Evolutionary conservation across 1,284 basidiomycete species (phyloP), one percentile per base, ranked within the genome.

Genomic region (Boletus sp.): DNA sequence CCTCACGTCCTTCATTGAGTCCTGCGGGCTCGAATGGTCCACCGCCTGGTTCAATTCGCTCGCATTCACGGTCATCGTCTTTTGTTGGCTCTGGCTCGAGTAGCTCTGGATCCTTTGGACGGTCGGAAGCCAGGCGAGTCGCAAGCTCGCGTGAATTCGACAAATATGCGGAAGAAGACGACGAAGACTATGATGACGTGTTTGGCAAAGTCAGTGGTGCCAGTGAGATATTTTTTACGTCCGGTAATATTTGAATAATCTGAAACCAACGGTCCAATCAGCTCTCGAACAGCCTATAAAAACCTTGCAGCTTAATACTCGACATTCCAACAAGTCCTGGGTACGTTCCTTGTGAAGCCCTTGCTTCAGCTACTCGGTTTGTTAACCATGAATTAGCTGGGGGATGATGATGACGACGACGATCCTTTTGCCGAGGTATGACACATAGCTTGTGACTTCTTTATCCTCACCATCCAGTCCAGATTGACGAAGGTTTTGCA

Each of bases 401-500:
- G 85, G 7, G 89, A 91, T 43, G 85, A 88, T 26, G 81, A 81
- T 4, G 91, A 94, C 51, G 91, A 92, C 40, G 91, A 90, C 49
- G 94, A 96, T 73, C 93, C 94, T 1, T 97, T 97, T 60, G 92
- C 94, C 1, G 92, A 94, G 73, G 88, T 89, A 56, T 44, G 68
- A 45, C 9, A 10, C 37, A 30, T 36, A 7, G 25, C 16, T 25
- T 50, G 25, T n/a, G 40, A 45, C 42, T 42, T 49, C 26, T 14
- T 17, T 13, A 30, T 30, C 49, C 51, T 45, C 23, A 58, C 23
- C 27, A 40, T 7, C 25, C 35, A 10, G 37, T 45, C 4, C 53
- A 91, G 86, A 92, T 95, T 53, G 91, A 95, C 57, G 91, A 93
- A 73, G 90, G 88, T 25, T 92, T 90, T 53, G 82, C 81, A 2